Percentiles rank a stretch among this genome's conserved stretches.
These are phyloP conservation scores for Hippophae tibetana DNA, from an alignment of 306 rosid species.

Conservation along the genomic window DNA sequence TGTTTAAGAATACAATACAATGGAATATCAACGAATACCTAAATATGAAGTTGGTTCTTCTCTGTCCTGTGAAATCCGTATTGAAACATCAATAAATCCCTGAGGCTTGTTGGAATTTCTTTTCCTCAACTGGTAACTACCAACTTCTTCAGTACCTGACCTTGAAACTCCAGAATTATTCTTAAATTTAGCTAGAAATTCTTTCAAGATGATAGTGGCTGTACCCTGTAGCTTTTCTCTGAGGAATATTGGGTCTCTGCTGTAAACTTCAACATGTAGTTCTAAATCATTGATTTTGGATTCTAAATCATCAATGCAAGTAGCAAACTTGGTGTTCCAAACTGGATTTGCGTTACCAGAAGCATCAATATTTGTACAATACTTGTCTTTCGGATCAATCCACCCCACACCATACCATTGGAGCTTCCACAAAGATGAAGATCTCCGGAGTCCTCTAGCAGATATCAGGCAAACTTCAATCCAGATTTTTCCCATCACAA, in stretches of 20 bases:
- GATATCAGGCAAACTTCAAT: slow-evolving; percentile 69
- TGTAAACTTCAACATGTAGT: slow-evolving; percentile 58
- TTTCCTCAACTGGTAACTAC: slow-evolving; percentile 62
- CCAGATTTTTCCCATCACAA: slow-evolving; percentile 56
- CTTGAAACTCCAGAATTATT: slow-evolving; percentile 32
- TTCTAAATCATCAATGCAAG: slow-evolving; percentile 41
- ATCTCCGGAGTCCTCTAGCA: slow-evolving; percentile 57
- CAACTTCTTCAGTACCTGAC: slow-evolving; percentile 41
- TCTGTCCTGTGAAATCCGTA: slow-evolving; percentile 41
- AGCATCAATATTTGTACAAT: slow-evolving; percentile 68
- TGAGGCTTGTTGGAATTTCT: slow-evolving; percentile 52
- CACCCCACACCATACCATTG: slow-evolving; percentile 86
- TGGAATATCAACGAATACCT: slow-evolving; percentile 27
- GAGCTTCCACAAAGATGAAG: slow-evolving; percentile 61
- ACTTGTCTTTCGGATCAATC: slow-evolving; percentile 65
- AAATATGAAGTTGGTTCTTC: slow-evolving; percentile 34
- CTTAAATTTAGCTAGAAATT: slow-evolving; percentile 48
- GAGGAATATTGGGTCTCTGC: slow-evolving; percentile 65
- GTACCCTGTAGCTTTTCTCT: slow-evolving; percentile 67
- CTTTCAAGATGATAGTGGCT: slow-evolving; percentile 45
- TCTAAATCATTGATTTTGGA: slow-evolving; percentile 38
- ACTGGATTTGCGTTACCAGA: slow-evolving; percentile 68
- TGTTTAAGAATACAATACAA: slow-evolving; percentile 3
- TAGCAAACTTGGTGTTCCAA: slow-evolving; percentile 68
- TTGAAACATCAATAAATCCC: slow-evolving; percentile 61